phyloP scores from a whole-genome alignment of 345 rosid genomes.

The Rhodomyrtus tomentosa region DNA sequence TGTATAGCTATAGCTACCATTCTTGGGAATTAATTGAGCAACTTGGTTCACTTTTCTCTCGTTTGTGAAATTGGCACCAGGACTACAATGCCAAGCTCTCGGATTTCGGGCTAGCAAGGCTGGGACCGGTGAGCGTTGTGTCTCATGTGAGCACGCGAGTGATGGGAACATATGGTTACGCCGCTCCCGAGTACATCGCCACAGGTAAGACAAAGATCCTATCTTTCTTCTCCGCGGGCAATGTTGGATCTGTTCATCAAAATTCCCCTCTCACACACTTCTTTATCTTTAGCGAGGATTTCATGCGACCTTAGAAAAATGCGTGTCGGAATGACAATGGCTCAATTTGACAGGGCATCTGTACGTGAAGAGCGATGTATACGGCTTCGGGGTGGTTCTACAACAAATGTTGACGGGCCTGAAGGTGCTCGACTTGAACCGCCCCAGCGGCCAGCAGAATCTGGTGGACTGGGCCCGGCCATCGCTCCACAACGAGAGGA shows the following conservation, averaged over 20 bases:
- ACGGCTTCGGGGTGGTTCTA: conserved; percentile 72
- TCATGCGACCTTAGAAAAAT: background rate
- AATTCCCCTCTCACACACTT: background rate
- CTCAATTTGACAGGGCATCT: conserved; percentile 44
- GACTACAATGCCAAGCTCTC: conserved; percentile 70
- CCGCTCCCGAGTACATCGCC: conserved; percentile 82
- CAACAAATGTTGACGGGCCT: conserved; percentile 61
- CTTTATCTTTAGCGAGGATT: background rate
- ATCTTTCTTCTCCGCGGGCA: background rate
- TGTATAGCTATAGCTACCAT: background rate
- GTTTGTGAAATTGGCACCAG: conserved; percentile 12
- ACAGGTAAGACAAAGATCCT: conserved; percentile 30
- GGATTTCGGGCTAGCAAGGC: conserved; percentile 74
- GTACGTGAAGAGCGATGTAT: conserved; percentile 71
- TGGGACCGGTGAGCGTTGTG: conserved; percentile 56
- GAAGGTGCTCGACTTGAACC: conserved; percentile 27
- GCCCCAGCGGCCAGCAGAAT: conserved; percentile 23
- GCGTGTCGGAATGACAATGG: background rate
- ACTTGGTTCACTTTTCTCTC: background rate
- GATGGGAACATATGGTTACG: conserved; percentile 82
- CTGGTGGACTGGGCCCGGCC: conserved; percentile 54
- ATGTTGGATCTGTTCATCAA: background rate
- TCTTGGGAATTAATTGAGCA: background rate
- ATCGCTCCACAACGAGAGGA: conserved; percentile 21
- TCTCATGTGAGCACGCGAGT: conserved; percentile 69